Conservation (phyloP, 805 yeast genomes). For the Peterozyma toletana region DNA sequence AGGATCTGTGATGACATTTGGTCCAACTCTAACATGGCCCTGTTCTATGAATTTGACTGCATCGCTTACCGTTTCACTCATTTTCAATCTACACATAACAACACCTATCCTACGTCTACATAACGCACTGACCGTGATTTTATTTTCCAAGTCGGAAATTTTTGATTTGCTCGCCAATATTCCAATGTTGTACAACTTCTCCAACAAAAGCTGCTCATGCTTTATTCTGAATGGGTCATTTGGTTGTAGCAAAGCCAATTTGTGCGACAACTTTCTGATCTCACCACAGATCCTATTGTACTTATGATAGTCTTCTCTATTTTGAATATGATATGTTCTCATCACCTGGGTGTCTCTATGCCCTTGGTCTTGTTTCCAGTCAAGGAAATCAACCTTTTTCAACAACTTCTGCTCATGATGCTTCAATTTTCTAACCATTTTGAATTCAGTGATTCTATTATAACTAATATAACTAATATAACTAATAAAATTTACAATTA, state of each 20-base stretch:
- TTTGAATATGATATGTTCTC: constrained; percentile 89
- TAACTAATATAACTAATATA: too few relatives aligned
- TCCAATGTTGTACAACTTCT: constrained; percentile 86
- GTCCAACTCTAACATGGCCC: constrained; percentile 97
- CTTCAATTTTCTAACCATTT: constrained; percentile 81
- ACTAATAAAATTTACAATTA: too few relatives aligned
- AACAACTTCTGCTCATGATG: constrained; percentile 93
- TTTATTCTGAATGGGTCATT: constrained; percentile 80
- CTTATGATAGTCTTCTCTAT: constrained; percentile 92
- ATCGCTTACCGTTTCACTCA: constrained; percentile 85
- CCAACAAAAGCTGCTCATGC: constrained; percentile 83
- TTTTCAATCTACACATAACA: constrained; percentile 86
- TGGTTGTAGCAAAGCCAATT: constrained; percentile 77
- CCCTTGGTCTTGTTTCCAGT: constrained; percentile 95
- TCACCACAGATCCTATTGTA: constrained; percentile 92
- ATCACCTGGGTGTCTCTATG: constrained; percentile 96
- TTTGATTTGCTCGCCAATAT: constrained; percentile 81
- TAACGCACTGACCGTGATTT: constrained; percentile 84
- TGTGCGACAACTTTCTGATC: constrained; percentile 79
- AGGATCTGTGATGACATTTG: constrained; percentile 91
- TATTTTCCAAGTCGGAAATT: constrained; percentile 86
- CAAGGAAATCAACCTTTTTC: constrained; percentile 92
- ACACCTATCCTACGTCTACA: constrained; percentile 92
- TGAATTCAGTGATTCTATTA: constrained; percentile 5
- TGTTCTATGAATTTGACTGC: constrained; percentile 92